These are phyloP conservation scores for Yamadazyma conglobata DNA, from an alignment of 1,139 yeast genomes.

Conservation along the genomic window DNA sequence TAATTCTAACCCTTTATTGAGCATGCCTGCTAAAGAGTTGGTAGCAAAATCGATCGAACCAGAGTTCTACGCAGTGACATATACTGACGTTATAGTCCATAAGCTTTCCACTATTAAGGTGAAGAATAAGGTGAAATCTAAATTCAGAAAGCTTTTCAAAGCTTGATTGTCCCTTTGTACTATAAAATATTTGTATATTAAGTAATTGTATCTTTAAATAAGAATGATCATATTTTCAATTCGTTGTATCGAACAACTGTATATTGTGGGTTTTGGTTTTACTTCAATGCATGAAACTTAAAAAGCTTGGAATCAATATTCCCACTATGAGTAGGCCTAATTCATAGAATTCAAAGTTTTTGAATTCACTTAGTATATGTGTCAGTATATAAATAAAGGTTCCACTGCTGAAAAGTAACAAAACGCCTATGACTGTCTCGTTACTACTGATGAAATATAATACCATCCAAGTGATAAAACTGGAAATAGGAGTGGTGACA, in stretches of 20 bases:
- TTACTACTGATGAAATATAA: constrained; percentile 27
- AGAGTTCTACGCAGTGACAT: constrained; percentile 11
- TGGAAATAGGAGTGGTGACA: constrained; percentile 50
- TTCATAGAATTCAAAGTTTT: constrained; percentile 5
- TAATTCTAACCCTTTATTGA: not conserved
- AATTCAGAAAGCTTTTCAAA: constrained; percentile 5
- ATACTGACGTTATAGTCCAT: constrained; percentile 13
- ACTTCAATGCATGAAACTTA: constrained; percentile 15
- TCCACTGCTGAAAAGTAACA: constrained; percentile 66
- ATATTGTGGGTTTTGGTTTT: not conserved
- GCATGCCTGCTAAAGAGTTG: not conserved
- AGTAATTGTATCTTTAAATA: too few species aligned
- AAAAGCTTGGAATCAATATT: constrained; percentile 13
- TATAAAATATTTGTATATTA: too few species aligned
- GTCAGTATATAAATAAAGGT: constrained; percentile 69
- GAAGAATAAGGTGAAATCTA: constrained; percentile 3
- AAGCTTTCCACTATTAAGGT: constrained; percentile 4
- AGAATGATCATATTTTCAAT: too few species aligned
- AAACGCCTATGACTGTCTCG: constrained; percentile 45
- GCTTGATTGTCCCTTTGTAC: constrained; percentile 1
- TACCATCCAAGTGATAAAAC: constrained; percentile 44
- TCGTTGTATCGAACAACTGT: too few species aligned
- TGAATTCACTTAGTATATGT: constrained; percentile 27
- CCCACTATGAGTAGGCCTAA: constrained; percentile 8
- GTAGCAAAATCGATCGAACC: constrained; percentile 7